Evolutionary conservation across 2,329 filamentous ascomycete genomes (phyloP), one percentile per base, ranked within the genome.

Genomic region (Chaetomiaceae sp.): DNA sequence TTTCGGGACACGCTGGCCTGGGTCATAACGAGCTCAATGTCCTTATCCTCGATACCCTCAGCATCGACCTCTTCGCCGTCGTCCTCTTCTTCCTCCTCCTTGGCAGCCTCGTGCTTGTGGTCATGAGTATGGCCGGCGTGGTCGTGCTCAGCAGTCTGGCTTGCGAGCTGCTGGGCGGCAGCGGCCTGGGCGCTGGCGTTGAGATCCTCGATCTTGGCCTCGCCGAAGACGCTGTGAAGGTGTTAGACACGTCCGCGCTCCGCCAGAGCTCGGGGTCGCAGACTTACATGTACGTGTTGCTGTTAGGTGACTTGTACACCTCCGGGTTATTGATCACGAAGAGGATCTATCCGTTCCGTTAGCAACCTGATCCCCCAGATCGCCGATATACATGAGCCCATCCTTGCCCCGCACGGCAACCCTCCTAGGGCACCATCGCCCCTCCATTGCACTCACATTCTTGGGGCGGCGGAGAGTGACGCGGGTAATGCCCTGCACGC

Each of bases 311-410:
- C 80, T 96, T 96, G 87, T 96, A 99, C 73, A 99, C 94, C 76
- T 99, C 94, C 67, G 94, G 94, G 79, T 91, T 89, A 86, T 95
- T 97, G 81, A 99, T 96, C 70, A 99, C 95, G 76, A 99, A 99
- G 69, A 99, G 89, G 69, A 99, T 95, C 91, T 96, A 57, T 14
- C 20, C 40, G 23, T 50, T 27, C 37, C 27, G 57, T 65, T 45
- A 61, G 62, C 55, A 43, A 40, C 45, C 29, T 27, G 23, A 18
- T 11, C 10, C 21, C 38, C 21, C 14, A 27, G 9, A 27, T 23
- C 23, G 10, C 23, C 38, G 13, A 36, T 5, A 4, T 9, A 13
- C 20, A 20, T 16, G 13, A 13, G 18, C 44, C 51, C 33, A 16
- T 14, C 49, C 20, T 18, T 43, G 48, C 49, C 52, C 51, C 50